A percentile compares a stretch with the other conserved stretches of the same genome.
Evolutionary conservation across 768 basidiomycete genomes (phyloP).

Genomic region (Pleurotus cornucopiae): DNA sequence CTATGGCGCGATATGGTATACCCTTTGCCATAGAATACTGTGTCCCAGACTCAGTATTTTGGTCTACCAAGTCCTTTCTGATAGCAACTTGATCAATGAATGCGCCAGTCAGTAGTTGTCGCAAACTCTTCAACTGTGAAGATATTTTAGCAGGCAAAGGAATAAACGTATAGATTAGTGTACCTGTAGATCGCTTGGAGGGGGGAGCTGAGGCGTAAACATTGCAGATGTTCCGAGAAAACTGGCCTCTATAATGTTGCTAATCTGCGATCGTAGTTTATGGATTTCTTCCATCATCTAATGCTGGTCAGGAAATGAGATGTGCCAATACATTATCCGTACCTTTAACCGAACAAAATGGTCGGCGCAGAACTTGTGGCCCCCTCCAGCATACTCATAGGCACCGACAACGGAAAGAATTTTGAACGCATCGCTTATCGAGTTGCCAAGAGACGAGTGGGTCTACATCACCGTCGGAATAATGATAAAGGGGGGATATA

Average conservation of each 20-base stretch:
- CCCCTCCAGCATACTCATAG: slow-evolving; percentile 87
- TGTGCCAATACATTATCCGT: not conserved
- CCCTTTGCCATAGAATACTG: slow-evolving; percentile 75
- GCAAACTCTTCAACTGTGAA: slow-evolving; percentile 77
- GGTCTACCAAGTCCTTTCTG: slow-evolving; percentile 76
- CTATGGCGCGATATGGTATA: slow-evolving; percentile 79
- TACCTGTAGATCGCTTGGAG: slow-evolving; percentile 79
- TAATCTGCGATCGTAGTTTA: slow-evolving; percentile 88
- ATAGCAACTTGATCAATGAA: slow-evolving; percentile 96
- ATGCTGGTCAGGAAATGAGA: not conserved
- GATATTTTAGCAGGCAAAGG: slow-evolving; percentile 3
- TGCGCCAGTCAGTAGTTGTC: slow-evolving; percentile 82
- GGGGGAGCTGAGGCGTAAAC: slow-evolving; percentile 61
- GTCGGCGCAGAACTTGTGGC: slow-evolving; percentile 73
- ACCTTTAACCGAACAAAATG: slow-evolving; percentile 93
- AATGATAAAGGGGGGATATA: not conserved
- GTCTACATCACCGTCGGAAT: slow-evolving; percentile 35
- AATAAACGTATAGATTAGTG: slow-evolving; percentile 8
- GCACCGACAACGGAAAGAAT: slow-evolving; percentile 93
- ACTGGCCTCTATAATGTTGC: slow-evolving; percentile 75
- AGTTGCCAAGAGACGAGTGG: slow-evolving; percentile 77
- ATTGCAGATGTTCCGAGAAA: slow-evolving; percentile 62
- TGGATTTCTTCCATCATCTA: slow-evolving; percentile 99
- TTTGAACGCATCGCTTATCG: slow-evolving; percentile 82
- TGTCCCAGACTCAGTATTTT: slow-evolving; percentile 50